Evolutionary conservation across 768 basidiomycete species (phyloP), one percentile per base, ranked within the genome.

Genomic region (Chalciporus piperatus): DNA sequence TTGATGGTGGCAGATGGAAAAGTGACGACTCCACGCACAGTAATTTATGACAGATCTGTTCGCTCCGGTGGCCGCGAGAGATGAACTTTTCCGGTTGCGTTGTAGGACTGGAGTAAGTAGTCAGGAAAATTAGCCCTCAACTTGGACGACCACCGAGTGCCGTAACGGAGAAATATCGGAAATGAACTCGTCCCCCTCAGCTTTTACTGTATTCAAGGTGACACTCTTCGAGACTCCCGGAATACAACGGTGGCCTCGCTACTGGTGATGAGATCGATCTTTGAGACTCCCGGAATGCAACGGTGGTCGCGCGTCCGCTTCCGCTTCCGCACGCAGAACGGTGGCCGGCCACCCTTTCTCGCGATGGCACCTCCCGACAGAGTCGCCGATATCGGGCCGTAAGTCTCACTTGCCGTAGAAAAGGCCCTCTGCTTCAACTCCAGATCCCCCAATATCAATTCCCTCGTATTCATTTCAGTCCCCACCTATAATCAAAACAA

Each of bases 401-500:
- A 13, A 28, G 38, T 39, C 35, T 30, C 19, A 27, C 25, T 30
- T 39, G 35, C 37, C 43, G 23, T 61, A 40, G 40, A 54, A 53
- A 50, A 54, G 55, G 30, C 30, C 49, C 17, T 37, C 14, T 54
- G 48, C 41, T n/a, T 20, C n/a, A n/a, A n/a, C 17, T 47, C 51
- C 40, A 43, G 46, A 47, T 48, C 48, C 49, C 52, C 52, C 50
- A 30, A 40, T n/a, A 41, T 23, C 46, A 43, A 37, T n/a, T 13
- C 38, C 45, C 35, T 44, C 49, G 50, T 41, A 52, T 49, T 47
- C 20, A 49, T 50, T 44, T 44, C 38, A 39, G 20, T 49, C 43
- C 50, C 50, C 44, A 61, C 54, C 50, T 25, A 54, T 41, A 50
- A 42, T 4, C 41, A 40, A 22, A 49, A 42, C 54, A 54, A 85